Evolutionary conservation across 495 filamentous ascomycete genomes (phyloP).

Genomic region (Tuber indicum): DNA sequence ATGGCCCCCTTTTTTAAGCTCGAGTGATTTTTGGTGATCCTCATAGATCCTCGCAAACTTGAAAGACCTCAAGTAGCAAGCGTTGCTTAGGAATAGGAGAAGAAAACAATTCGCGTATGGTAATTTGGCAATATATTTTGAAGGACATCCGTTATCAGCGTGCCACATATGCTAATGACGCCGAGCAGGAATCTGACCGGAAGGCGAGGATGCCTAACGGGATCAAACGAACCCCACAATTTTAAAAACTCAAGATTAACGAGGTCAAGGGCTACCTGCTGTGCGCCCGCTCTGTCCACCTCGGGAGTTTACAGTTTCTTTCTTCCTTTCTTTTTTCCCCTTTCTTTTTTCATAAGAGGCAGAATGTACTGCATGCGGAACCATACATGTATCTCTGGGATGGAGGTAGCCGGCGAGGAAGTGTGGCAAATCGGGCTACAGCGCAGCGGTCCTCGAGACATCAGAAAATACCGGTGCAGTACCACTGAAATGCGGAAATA

Average conservation of each 20-base stretch:
- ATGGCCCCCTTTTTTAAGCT: background rate
- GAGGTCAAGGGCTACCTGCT: background rate
- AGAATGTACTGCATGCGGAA: background rate
- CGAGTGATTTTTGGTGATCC: slow-evolving; percentile 2
- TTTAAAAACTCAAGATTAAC: background rate
- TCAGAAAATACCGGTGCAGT: background rate
- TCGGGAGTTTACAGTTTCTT: background rate
- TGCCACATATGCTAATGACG: background rate
- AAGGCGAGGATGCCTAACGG: background rate
- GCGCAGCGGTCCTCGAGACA: background rate
- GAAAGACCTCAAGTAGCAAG: background rate
- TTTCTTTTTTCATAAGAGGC: background rate
- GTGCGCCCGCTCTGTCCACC: background rate
- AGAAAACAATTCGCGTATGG: background rate
- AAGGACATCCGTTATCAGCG: background rate
- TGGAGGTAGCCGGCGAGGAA: background rate
- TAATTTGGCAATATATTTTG: background rate
- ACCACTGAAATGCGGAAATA: background rate
- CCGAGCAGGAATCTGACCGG: background rate
- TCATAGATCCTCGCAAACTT: background rate
- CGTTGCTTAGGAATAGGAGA: background rate
- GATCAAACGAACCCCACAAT: background rate
- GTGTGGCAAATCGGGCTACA: background rate
- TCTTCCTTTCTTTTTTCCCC: background rate
- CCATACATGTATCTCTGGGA: background rate